These are phyloP conservation scores for Cocos nucifera DNA, from an alignment of 176 grass and related monocot species.

Conservation along the genomic window DNA sequence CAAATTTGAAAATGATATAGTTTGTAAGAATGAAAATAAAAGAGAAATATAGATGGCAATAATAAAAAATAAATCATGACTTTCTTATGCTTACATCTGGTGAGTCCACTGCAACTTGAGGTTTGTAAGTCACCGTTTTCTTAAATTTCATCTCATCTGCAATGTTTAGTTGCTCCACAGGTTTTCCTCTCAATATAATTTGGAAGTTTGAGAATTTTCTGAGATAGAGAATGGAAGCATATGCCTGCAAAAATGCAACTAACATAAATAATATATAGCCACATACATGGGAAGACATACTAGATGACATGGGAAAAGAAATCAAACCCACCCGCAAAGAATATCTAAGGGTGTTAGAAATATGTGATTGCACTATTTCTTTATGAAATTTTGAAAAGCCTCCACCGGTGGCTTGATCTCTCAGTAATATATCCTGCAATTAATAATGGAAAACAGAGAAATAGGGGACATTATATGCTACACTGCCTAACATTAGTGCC, in stretches of 20 bases:
- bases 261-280: constrained; percentile 17
- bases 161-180: constrained; percentile 68
- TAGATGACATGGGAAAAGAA: constrained; percentile 12
- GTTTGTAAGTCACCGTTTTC: constrained; percentile 84
- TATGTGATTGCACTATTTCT: constrained; percentile 77
- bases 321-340: constrained; percentile 61
- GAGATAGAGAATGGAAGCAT: constrained; percentile 87
- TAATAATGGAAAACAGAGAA: constrained; percentile 5
- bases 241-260: constrained; percentile 51
- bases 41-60: background rate
- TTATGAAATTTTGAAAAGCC: constrained; percentile 51
- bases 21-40: background rate
- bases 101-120: constrained; percentile 58
- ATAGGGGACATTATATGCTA: background rate
- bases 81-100: constrained; percentile 43
- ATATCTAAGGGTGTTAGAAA: constrained; percentile 78
- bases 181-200: constrained; percentile 83
- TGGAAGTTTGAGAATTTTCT: constrained; percentile 72
- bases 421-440: constrained; percentile 91
- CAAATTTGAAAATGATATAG: no score
- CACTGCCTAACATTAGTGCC: no score
- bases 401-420: constrained; percentile 65
- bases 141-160: constrained; percentile 77
- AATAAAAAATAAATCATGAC: no score
- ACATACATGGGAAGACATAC: constrained; percentile 12